Base-by-base conservation (phyloP, 2,329 filamentous ascomycete species). In the Penicillium janthinellum region DNA sequence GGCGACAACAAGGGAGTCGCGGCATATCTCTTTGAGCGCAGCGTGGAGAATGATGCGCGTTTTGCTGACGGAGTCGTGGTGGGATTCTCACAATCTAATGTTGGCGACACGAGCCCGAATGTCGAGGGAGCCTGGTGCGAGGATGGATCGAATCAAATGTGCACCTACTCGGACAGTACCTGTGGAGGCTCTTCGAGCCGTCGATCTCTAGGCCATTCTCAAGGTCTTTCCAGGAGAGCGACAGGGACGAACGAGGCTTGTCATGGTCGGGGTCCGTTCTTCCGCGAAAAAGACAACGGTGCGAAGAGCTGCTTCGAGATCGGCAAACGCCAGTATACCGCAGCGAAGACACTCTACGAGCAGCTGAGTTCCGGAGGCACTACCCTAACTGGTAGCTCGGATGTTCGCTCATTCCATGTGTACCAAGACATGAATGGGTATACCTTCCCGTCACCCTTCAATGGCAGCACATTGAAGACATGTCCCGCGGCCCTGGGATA, bases 1-100 rank as follows among this genome's bases (percentile, higher is more conserved):
- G 94, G 91, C n/a, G 94, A 98, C 75, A 98, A 98, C 80, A 98
- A 98, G 78, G 94, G 94, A 12, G 91, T 96, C 6, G 93, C 94
- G 2, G 90, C 93, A 0, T 90, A 89, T 71, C 80, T 96, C 12
- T 88, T 97, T 55, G 94, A 98, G 73, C 84, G 89, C 65, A 87
- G 85, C 54, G 82, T 89, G 51, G 73, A 78, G 2, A 76, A 75
- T n/a, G 81, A 86, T 17, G 71, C 79, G 1, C 81, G 79, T 17
- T 86, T 87, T 37, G 83, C 85, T 0, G 79, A 86, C 2, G 84
- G 83, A 10, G 96, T 96, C 67, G 90, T 97, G 1, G 92, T 93
- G 2, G 94, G 92, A 4, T 98, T 97, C 74, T 95, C 91, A 0
- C 94, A 97, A 74, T 87, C 93, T 11, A 96, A 89, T 65, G 92